Base-by-base conservation (phyloP, 805 yeast genomes). In the Saccharomyces eubayanus region DNA sequence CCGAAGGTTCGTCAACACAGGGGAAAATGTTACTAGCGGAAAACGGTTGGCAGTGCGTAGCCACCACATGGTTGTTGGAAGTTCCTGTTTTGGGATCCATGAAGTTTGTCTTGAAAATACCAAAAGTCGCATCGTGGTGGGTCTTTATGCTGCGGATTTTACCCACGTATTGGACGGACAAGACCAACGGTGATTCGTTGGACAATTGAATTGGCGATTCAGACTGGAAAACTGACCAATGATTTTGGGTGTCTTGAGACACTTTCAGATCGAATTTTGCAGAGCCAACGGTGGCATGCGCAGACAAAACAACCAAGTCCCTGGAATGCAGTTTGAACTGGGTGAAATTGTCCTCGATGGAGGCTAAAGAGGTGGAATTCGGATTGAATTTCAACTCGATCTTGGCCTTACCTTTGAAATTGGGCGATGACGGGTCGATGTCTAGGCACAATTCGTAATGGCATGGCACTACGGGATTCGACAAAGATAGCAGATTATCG, bases 21-120 rank as follows among this genome's bases (percentile, higher is more conserved):
- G 95, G 95, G 61, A 83, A 83, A 11, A 87, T 77, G 49, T 64
- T 62, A 58, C 85, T 74, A 3, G 89, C 84, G 57, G 77, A 83
- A 16, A 75, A 74, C 0, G 94, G 90, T 64, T 86, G 91, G 46
- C 82, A 76, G 62, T 87, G 94, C 1, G 94, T 84, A 0, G 90
- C 83, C 31, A 86, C 63, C 11, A 85, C 70, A 54, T 70, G 76
- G 56, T 79, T 77, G 55, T 79, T 75, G 1, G 83, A 70, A 24
- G 65, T 71, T 6, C 83, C 83, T 1, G 79, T 70, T 20, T 71
- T 65, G 4, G 75, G 72, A 59, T 80, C 81, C 53, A 77, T 73
- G 63, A 82, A 84, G 62, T 82, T 83, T 1, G 89, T 82, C 61
- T 82, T 83, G 74, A 83, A 87, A 1, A 87, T 65, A 36, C 94